Conservation (phyloP, 805 yeast species). For the Candida adriatica region DNA sequence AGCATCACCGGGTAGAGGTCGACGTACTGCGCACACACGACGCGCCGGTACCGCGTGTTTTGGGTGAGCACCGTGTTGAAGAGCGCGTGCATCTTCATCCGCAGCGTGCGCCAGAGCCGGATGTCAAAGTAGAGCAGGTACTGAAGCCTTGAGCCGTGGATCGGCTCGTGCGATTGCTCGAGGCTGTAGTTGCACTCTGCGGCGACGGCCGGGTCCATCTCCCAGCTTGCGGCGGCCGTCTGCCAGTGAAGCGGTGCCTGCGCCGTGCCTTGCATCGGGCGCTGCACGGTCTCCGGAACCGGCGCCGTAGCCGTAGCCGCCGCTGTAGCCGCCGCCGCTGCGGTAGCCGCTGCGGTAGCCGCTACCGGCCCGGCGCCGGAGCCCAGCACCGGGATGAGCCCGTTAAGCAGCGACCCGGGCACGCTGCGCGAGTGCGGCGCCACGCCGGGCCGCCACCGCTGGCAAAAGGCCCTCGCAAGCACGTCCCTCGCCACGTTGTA, state of each 20-base stretch:
- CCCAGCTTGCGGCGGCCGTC: conserved; percentile 38
- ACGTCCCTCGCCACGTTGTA: conserved; percentile 40
- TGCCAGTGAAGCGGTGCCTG: conserved; percentile 29
- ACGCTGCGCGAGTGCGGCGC: conserved; percentile 4
- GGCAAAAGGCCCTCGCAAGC: conserved; percentile 51
- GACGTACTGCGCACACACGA: conserved; percentile 73
- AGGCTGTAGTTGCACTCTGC: conserved; percentile 39
- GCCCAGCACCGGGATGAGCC: conserved; percentile 12
- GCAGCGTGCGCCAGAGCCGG: conserved; percentile 59
- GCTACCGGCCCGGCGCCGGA: no score
- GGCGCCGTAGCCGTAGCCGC: no score
- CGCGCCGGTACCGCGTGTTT: conserved; percentile 44
- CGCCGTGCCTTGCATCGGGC: no score
- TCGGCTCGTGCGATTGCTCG: conserved; percentile 4
- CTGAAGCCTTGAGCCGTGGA: conserved; percentile 36
- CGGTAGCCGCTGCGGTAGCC: no score
- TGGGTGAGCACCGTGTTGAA: conserved; percentile 61
- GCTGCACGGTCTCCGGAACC: no score
- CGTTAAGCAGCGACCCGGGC: conserved; percentile 10
- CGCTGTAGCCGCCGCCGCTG: no score
- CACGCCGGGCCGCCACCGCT: conserved; percentile 56
- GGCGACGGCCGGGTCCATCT: conserved; percentile 34
- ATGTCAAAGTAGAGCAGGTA: conserved; percentile 52
- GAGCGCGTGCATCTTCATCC: conserved; percentile 54
- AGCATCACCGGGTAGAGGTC: conserved; percentile 74